Base-by-base conservation (phyloP, 495 filamentous ascomycete genomes). In the Evansstolkia leycettana region DNA sequence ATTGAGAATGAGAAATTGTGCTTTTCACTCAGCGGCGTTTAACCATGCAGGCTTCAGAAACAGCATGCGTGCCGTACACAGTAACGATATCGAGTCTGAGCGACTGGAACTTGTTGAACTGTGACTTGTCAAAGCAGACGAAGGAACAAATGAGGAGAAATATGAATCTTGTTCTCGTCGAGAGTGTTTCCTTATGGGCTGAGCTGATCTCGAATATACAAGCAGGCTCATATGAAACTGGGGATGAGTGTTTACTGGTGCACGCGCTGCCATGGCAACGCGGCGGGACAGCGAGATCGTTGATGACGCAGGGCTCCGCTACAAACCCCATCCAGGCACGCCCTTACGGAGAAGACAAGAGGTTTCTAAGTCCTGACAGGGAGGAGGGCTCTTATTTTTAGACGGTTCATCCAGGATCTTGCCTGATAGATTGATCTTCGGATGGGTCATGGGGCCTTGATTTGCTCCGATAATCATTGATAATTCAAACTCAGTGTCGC, bases 191-290 rank as follows among this genome's bases (percentile, higher is more conserved):
- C 9, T 23, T 23, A 23, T 23, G 20, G 20, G 20, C 4, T 20
- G 38, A 39, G 51, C 52, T 46, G 46, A 37, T 46, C 46, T 50
- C 34, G 26, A 42, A 23, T 23, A 4, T 9, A 23, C 20, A 23
- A n/a, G n/a, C n/a, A n/a, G n/a, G 20, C 20, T 23, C 5, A 42
- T 36, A 41, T 46, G 40, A 43, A 48, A 48, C 40, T 39, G 42
- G 34, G 25, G 42, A 51, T 34, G 44, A 41, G 46, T 64, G 62
- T 67, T 67, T 63, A 67, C 55, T 32, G 37, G 39, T 23, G 34
- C 39, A 19, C 19, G 27, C 29, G 57, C 50, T 67, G 61, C 53
- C 56, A 67, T 67, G 52, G 62, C 62, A 66, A 66, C 60, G 45
- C 25, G 37, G 27, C 28, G 14, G 28, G 28, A 29, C 28, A 29